Conservation (phyloP, 1,139 yeast genomes). For the Suhomyces coccinellae region DNA sequence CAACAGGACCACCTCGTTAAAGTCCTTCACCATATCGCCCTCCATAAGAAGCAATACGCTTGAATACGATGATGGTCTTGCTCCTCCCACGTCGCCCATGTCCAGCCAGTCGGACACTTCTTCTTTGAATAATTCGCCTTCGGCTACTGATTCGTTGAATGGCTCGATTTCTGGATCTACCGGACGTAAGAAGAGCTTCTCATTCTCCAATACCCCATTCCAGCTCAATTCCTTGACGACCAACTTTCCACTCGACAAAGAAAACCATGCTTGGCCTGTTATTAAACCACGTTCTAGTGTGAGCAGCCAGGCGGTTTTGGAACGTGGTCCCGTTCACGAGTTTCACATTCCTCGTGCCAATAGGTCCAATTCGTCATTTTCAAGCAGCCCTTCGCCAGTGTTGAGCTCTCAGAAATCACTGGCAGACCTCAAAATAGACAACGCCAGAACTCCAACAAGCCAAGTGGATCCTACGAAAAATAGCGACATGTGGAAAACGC, state of each 20-base stretch:
- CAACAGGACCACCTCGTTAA: conserved; percentile 35
- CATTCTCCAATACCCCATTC: conserved; percentile 10
- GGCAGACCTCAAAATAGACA: background rate
- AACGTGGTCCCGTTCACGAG: conserved; percentile 13
- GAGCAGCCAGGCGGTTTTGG: conserved; percentile 12
- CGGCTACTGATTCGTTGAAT: conserved; percentile 4
- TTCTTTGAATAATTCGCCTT: conserved; percentile 13
- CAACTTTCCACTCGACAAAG: conserved; percentile 6
- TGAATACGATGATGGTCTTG: conserved; percentile 3
- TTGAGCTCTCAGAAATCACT: conserved; percentile 4
- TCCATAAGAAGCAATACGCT: conserved; percentile 22
- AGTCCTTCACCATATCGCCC: conserved; percentile 44
- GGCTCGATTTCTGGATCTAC: background rate
- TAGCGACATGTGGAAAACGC: background rate
- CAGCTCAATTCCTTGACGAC: conserved; percentile 1
- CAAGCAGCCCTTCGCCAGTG: conserved; percentile 10
- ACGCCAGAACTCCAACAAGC: background rate
- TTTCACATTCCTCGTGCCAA: conserved; percentile 6
- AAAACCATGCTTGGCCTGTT: conserved; percentile 16
- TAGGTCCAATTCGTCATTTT: conserved; percentile 6
- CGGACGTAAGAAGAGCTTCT: conserved; percentile 10
- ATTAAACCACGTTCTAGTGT: conserved; percentile 13
- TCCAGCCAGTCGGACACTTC: conserved; percentile 19
- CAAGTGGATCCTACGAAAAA: background rate
- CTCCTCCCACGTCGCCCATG: conserved; percentile 21